Evolutionary conservation across 2,329 filamentous ascomycete species (phyloP), one percentile per base, ranked within the genome.

Genomic region (Penicillium hesseltinei): DNA sequence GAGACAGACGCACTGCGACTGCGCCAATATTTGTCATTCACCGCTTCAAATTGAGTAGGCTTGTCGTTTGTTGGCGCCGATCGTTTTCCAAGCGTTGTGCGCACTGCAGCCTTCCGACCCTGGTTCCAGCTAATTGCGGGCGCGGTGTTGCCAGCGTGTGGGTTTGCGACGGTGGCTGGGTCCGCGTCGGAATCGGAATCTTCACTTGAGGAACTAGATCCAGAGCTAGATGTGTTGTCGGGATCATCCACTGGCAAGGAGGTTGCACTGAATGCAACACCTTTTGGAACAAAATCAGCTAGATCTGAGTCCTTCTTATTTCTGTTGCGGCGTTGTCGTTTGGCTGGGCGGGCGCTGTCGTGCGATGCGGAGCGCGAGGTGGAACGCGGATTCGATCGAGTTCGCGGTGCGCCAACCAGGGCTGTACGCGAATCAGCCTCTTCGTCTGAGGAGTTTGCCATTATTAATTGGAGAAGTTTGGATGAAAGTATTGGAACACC

Each of bases 391-490:
- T 65, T 66, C 39, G 56, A 57, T 49, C 64, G 68, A 45, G 53
- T 57, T 19, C 77, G 76, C 66, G 74, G 75, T 38, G 67, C 62
- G 17, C 78, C 77, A 25, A 81, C 69, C 3, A 73, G 70, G 45
- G 76, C 77, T 38, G 77, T 81, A 47, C 80, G 73, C 19, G 80
- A 82, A 62, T 82, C 74, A 48, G 71, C 69, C 33, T 77, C 73
- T 48, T 75, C 71, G 43, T 64, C 69, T 29, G 69, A 67, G 31
- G 42, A 36, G 13, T 57, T 42, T 11, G 42, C 35, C 54, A 57
- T 57, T 13, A 39, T 23, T 6, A 38, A 25, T 21, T 43, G 36
- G 8, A 33, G 5, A 19, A 17, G 19, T 27, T 27, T 7, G 40
- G 10, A 33, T 17, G 4, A n/a, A 43, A 33, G n/a, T 21, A 46